Evolutionary conservation across 2,329 filamentous ascomycete genomes (phyloP), one percentile per base, ranked within the genome.

Genomic region (Penicillium sp.): DNA sequence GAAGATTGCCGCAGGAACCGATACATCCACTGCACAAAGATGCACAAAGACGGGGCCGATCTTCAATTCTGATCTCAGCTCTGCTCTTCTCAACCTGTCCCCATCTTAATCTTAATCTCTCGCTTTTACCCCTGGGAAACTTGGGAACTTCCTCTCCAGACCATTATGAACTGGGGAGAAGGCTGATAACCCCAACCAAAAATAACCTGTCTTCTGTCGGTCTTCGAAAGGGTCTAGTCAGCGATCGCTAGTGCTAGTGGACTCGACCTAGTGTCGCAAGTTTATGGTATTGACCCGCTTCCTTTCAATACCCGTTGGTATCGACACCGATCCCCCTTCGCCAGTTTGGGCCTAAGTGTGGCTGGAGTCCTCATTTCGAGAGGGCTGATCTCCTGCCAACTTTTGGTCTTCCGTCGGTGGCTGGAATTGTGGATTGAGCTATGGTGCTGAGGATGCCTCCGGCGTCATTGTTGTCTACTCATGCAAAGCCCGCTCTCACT

Each of bases 201-300:
- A 61, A 59, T 59, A 61, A 57, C 41, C 47, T 59, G 51, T 54
- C 46, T 50, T 40, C 26, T 26, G 24, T 36, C 26, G 20, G 33
- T 20, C 34, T 47, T 51, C 39, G 34, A 42, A 52, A 37, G 44
- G 48, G 48, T 46, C 52, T 61, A 56, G 56, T 56, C 49, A 49
- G 27, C 53, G 56, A 59, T 59, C 58, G 55, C 49, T 57, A n/a
- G n/a, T 34, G 47, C 48, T 46, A 44, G 50, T 30, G 44, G 54
- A 47, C 53, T 54, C 29, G 39, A 21, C 46, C 59, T 62, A 59
- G 58, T 57, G 59, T 63, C 47, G 46, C 59, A 62, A 49, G 55
- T 59, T 60, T 56, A 62, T 55, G 58, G 54, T 51, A 49, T 47
- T 51, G 48, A 46, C 43, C 37, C 44, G 49, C 42, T 49, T 51